Conservation (phyloP, 371 early-diverging fungal species). For the Ordospora colligata region DNA sequence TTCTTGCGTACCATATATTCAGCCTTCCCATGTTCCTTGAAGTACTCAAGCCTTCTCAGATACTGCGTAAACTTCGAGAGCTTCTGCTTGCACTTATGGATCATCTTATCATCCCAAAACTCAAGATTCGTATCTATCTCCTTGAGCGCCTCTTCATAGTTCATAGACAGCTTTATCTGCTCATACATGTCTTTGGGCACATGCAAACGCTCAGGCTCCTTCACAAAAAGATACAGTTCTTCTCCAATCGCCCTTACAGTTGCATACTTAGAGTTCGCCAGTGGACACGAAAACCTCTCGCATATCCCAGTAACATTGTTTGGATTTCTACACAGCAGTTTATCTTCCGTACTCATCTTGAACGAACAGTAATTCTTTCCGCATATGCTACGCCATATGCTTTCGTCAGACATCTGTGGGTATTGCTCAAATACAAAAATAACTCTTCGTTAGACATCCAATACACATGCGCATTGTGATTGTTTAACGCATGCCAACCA, state of each 20-base stretch:
- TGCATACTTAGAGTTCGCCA: slow-evolving; percentile 93
- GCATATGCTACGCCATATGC: slow-evolving; percentile 59
- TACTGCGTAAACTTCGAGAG: slow-evolving; percentile 89
- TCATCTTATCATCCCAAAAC: slow-evolving; percentile 77
- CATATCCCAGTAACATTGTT: slow-evolving; percentile 96
- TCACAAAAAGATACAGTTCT: slow-evolving; percentile 64
- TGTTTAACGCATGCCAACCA: no score
- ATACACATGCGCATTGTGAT: no score
- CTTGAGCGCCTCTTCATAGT: slow-evolving; percentile 78
- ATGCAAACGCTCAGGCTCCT: slow-evolving; percentile 90
- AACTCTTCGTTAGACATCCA: no score
- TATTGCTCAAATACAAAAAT: not conserved
- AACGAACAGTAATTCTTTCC: slow-evolving; percentile 49
- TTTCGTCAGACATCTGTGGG: slow-evolving; percentile 52
- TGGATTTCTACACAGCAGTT: slow-evolving; percentile 81
- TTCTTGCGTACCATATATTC: slow-evolving; percentile 67
- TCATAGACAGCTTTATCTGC: slow-evolving; percentile 74
- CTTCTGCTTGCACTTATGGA: slow-evolving; percentile 94
- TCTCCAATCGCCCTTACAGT: slow-evolving; percentile 83
- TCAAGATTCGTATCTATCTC: slow-evolving; percentile 81
- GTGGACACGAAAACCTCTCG: slow-evolving; percentile 84
- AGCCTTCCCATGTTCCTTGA: slow-evolving; percentile 70
- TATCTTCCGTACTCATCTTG: slow-evolving; percentile 67
- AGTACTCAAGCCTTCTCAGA: slow-evolving; percentile 78
- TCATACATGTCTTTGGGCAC: slow-evolving; percentile 89